Evolutionary conservation across 2,329 filamentous ascomycete species (phyloP).

Genomic region (Monilinia fructicola): DNA sequence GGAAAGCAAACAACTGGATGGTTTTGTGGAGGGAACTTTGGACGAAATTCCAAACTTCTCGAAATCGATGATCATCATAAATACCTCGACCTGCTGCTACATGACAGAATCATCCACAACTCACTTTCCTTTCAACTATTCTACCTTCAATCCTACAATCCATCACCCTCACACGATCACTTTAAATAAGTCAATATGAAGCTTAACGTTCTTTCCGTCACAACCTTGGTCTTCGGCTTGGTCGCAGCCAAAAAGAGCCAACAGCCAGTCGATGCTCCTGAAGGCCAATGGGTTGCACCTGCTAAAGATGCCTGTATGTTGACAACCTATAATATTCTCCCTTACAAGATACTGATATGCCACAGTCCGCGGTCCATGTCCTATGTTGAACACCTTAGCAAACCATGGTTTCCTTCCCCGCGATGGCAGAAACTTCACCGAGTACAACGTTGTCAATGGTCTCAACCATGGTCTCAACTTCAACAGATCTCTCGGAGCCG

Average conservation of each 20-base stretch:
- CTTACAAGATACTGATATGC: conserved; percentile 14
- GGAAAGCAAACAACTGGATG: neutral
- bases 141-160: neutral
- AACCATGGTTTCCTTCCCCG: conserved; percentile 48
- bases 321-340: neutral
- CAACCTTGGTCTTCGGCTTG: neutral
- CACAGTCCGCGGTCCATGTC: conserved; percentile 42
- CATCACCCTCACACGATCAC: neutral
- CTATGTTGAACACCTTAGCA: conserved; percentile 47
- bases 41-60: neutral
- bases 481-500: conserved; percentile 41
- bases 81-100: neutral
- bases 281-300: conserved; percentile 9
- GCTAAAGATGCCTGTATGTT: conserved; percentile 4
- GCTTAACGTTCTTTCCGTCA: neutral
- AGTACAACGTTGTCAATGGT: conserved; percentile 41
- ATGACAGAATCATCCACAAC: neutral
- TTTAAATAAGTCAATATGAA: neutral
- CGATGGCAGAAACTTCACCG: conserved; percentile 43
- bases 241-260: neutral
- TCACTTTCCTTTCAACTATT: neutral
- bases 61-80: neutral
- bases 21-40: neutral
- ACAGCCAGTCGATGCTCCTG: neutral
- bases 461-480: conserved; percentile 48